Conservation (phyloP, 2,329 filamentous ascomycete species). For the Aureobasidium sp. region DNA sequence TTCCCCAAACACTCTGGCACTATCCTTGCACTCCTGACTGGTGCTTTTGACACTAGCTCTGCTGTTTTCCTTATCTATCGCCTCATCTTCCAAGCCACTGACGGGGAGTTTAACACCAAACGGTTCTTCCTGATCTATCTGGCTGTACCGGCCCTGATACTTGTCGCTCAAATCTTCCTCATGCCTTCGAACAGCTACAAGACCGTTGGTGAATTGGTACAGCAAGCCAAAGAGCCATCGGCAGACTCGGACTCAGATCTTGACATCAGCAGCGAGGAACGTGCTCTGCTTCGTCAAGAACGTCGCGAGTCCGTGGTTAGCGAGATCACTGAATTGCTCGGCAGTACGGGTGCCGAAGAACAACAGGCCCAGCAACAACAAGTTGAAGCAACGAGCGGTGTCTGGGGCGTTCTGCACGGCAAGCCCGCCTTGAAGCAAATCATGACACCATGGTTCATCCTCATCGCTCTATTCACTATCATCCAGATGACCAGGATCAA, state of each 20-base stretch:
- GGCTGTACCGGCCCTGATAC: conserved; percentile 38
- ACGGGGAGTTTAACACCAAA: conserved; percentile 36
- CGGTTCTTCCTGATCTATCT: conserved; percentile 44
- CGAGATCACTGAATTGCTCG: conserved; percentile 67
- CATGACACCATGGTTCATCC: conserved; percentile 69
- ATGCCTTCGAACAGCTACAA: conserved; percentile 43
- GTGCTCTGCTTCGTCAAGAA: conserved; percentile 41
- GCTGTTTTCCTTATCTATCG: conserved; percentile 42
- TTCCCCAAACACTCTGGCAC: conserved; percentile 43
- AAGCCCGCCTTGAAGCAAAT: conserved; percentile 65
- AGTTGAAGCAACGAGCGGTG: conserved; percentile 62
- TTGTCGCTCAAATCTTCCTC: conserved; percentile 35
- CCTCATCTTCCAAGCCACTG: conserved; percentile 37
- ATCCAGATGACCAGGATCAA: conserved; percentile 60
- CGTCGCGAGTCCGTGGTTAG: conserved; percentile 56
- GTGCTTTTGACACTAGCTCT: conserved; percentile 43
- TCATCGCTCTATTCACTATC: conserved; percentile 72
- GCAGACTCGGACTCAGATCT: conserved; percentile 45
- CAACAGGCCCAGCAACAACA: conserved; percentile 59
- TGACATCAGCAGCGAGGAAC: conserved; percentile 45
- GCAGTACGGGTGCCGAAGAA: conserved; percentile 53
- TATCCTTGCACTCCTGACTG: conserved; percentile 43
- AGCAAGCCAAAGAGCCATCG: conserved; percentile 46
- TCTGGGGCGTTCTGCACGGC: conserved; percentile 81
- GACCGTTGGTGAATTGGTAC: conserved; percentile 67